Conservation (phyloP, 2,329 filamentous ascomycete species). For the Stagonosporopsis rhizophila region DNA sequence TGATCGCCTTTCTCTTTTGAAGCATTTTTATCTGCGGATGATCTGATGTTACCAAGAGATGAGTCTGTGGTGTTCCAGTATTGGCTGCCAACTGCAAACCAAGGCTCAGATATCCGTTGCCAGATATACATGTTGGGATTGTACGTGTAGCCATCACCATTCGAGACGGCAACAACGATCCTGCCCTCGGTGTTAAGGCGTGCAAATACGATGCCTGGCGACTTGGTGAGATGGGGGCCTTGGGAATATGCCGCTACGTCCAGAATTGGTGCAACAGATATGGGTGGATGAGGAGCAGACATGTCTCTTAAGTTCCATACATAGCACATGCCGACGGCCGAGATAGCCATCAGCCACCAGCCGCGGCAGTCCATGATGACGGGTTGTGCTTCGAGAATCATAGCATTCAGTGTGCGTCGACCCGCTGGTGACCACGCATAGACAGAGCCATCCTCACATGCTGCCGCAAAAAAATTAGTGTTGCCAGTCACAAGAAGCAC, state of each 20-base stretch:
- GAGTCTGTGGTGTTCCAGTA: slow-evolving; percentile 99
- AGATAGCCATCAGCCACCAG: slow-evolving; percentile 89
- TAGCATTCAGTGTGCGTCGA: slow-evolving; percentile 80
- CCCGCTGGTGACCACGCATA: slow-evolving; percentile 94
- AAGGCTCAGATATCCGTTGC: slow-evolving; percentile 94
- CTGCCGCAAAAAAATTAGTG: slow-evolving; percentile 88
- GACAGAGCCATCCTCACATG: slow-evolving; percentile 89
- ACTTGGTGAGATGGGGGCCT: slow-evolving; percentile 77
- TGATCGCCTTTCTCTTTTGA: slow-evolving; percentile 54
- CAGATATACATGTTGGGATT: slow-evolving; percentile 84
- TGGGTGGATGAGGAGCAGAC: slow-evolving; percentile 83
- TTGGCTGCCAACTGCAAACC: slow-evolving; percentile 97
- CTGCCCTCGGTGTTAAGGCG: slow-evolving; percentile 88
- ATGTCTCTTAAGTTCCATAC: slow-evolving; percentile 92
- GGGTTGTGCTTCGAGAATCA: slow-evolving; percentile 89
- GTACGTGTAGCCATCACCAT: slow-evolving; percentile 94
- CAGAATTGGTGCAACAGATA: slow-evolving; percentile 86
- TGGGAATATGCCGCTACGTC: slow-evolving; percentile 84
- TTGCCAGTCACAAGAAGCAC: slow-evolving; percentile 92
- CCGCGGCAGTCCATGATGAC: slow-evolving; percentile 92
- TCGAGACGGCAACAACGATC: slow-evolving; percentile 87
- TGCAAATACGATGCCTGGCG: slow-evolving; percentile 86
- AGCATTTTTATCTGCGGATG: slow-evolving; percentile 54
- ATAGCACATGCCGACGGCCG: slow-evolving; percentile 85
- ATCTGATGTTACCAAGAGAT: slow-evolving; percentile 80